Evolutionary conservation across 2,329 filamentous ascomycete species (phyloP), one percentile per base, ranked within the genome.

Genomic region (Penicillium sp.): DNA sequence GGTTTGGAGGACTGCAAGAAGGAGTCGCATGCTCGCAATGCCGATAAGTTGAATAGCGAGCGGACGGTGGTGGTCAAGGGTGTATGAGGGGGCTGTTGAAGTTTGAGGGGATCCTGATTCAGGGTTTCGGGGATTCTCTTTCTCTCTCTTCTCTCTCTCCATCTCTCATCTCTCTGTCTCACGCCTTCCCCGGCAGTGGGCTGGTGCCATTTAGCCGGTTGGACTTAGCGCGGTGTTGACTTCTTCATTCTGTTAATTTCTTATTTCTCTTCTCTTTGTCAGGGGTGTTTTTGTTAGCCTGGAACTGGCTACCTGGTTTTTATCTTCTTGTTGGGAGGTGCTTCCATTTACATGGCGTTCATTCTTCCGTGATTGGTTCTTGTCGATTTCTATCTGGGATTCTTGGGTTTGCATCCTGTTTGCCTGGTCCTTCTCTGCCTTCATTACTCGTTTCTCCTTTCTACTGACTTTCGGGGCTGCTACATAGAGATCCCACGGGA

Each of bases 1-100:
- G 93, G 93, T 44, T 84, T 99, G 60, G 95, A 98, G 83, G 91
- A 97, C 81, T 97, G 94, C 86, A 97, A 97, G 86, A 95, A 96
- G 84, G 93, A 97, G 79, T 94, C 92, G 53, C 92, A 97, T 80
- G 92, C 96, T 78, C 89, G 93, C 69, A 99, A 99, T 78, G 91
- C 92, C 62, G 91, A 93, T 68, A 93, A 96, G 82, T 84, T 99
- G 75, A 92, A 97, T 80, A 88, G 89, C 61, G 94, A 99, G 85
- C 86, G 94, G 75, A 99, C 95, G 51, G 90, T 94, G 67, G 93
- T 96, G 72, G 95, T 98, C 81, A 93, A 91, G 81, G 93, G 93
- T 65, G 89, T 96, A 78, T 97, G 86, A 73, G 63, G 44, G 17
- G 19, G 5, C 10, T 15, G 17, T 15, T 17, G 30, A 33, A 33